Evolutionary conservation across 2,329 filamentous ascomycete genomes (phyloP).

Genomic region (Sclerotinia borealis): DNA sequence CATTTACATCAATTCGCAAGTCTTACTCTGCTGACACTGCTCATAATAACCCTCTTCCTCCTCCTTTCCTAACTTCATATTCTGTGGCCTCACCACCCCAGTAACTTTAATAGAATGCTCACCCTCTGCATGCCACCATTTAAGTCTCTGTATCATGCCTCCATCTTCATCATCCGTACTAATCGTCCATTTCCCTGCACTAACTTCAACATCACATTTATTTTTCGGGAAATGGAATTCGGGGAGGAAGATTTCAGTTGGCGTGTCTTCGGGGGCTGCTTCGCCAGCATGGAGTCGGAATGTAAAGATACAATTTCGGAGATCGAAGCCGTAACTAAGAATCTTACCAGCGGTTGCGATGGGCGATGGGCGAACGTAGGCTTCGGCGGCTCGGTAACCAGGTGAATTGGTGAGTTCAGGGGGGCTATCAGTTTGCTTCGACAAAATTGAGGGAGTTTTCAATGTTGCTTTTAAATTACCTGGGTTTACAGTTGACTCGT

Average conservation of each 20-base stretch:
- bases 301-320: constrained; percentile 70
- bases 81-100: constrained; percentile 63
- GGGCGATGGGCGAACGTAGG: constrained; percentile 81
- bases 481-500: constrained; percentile 60
- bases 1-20: constrained; percentile 43
- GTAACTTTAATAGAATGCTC: constrained; percentile 73
- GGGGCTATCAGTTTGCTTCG: constrained; percentile 45
- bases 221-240: constrained; percentile 86
- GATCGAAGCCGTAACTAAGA: constrained; percentile 70
- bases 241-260: constrained; percentile 80
- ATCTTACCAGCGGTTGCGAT: constrained; percentile 69
- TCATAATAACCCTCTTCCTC: constrained; percentile 75
- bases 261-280: constrained; percentile 54
- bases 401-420: constrained; percentile 56
- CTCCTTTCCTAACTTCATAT: constrained; percentile 43
- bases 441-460: constrained; percentile 60
- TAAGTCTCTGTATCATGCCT: constrained; percentile 65
- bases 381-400: constrained; percentile 85
- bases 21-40: constrained; percentile 46
- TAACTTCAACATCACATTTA: constrained; percentile 65
- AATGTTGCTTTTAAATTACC: constrained; percentile 70
- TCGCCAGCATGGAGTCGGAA: constrained; percentile 60
- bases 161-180: constrained; percentile 64
- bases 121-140: constrained; percentile 90
- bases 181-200: constrained; percentile 86